Evolutionary conservation across 2,329 filamentous ascomycete species (phyloP).

Genomic region (Penicillium sp.): DNA sequence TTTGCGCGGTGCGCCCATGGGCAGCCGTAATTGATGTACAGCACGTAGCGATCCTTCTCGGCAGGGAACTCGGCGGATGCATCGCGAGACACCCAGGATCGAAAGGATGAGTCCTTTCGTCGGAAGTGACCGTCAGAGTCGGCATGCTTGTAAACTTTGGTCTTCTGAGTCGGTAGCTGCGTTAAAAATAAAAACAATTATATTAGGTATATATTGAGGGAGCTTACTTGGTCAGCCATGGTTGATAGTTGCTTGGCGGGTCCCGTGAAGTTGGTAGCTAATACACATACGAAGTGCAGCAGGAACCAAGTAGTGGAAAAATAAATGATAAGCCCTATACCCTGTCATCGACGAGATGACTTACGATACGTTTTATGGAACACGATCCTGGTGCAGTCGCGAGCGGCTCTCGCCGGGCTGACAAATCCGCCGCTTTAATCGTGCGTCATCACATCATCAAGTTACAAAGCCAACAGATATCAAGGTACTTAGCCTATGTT

Average conservation of each 20-base stretch:
- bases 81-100: constrained; percentile 54
- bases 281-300: neutral
- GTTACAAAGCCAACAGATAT: neutral
- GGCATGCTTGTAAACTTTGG: constrained; percentile 31
- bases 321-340: neutral
- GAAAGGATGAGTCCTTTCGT: constrained; percentile 55
- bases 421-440: constrained; percentile 5
- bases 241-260: neutral
- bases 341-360: neutral
- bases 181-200: neutral
- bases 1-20: constrained; percentile 61
- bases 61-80: constrained; percentile 55
- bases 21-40: constrained; percentile 62
- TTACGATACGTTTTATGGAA: neutral
- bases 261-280: neutral
- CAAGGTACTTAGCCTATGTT: too few species aligned
- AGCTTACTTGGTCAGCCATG: constrained; percentile 15
- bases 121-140: constrained; percentile 54
- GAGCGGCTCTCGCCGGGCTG: neutral
- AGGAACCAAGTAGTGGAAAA: neutral
- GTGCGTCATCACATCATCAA: constrained; percentile 6
- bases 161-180: constrained; percentile 3
- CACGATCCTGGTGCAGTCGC: neutral
- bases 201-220: neutral
- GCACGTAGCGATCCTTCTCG: constrained; percentile 59